These are phyloP conservation scores for Heterococcus sp. DNA, from an alignment of 108 stramenopile genomes.

Conservation along the genomic window DNA sequence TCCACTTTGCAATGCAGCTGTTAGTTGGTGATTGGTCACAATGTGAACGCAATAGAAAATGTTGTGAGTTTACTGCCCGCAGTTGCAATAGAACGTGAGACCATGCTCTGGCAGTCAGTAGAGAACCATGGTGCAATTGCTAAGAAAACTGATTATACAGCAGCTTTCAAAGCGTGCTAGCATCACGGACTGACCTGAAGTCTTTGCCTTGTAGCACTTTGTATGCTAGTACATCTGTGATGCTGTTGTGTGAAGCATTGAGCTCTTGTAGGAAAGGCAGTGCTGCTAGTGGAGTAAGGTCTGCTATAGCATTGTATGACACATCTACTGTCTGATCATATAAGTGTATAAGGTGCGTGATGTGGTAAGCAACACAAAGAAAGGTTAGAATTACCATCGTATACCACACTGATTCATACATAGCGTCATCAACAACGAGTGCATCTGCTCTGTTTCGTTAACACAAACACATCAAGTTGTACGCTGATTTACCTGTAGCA, in stretches of 20 bases:
- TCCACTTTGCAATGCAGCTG: no score
- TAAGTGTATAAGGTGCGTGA: no score
- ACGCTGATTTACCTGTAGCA: no score
- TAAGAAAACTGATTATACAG: neutral
- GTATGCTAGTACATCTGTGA: conserved; percentile 22
- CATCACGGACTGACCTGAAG: conserved; percentile 9
- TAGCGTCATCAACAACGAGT: no score
- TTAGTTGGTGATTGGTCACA: neutral
- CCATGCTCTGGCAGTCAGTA: neutral
- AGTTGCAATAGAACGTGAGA: neutral
- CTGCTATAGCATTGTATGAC: conserved; percentile 21
- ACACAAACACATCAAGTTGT: no score
- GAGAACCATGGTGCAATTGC: neutral
- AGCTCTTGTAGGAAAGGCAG: conserved; percentile 41
- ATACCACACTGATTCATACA: no score
- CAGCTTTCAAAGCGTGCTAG: conserved; percentile 16
- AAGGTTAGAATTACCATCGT: no score
- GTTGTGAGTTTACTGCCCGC: neutral
- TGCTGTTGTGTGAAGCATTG: conserved; percentile 34
- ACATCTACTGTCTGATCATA: conserved; percentile 30
- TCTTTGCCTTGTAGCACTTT: conserved; percentile 31
- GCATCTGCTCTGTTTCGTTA: no score
- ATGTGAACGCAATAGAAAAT: neutral
- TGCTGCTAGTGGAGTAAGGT: conserved; percentile 18
- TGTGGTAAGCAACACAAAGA: no score